These are phyloP conservation scores for Mycena haematopus DNA, from an alignment of 768 basidiomycete genomes.

Conservation along the genomic window DNA sequence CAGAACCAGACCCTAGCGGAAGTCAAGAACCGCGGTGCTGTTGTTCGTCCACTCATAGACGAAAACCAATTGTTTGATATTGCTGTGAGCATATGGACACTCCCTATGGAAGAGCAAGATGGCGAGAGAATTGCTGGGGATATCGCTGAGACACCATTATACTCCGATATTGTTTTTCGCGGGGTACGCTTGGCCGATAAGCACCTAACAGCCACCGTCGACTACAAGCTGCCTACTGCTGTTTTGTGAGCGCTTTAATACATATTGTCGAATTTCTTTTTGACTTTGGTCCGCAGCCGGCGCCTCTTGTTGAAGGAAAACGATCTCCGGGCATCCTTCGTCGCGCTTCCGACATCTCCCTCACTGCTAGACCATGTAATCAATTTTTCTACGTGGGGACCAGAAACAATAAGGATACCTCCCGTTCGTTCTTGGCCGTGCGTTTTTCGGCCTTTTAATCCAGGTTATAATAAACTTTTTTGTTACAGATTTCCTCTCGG, in stretches of 20 bases:
- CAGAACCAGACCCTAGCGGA: constrained; percentile 26
- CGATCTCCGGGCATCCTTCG: constrained; percentile 28
- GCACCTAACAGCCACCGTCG: background rate
- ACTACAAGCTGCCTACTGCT: constrained; percentile 18
- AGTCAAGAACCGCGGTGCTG: constrained; percentile 13
- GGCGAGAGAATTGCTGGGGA: background rate
- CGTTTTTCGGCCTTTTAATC: background rate
- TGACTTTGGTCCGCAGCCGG: background rate
- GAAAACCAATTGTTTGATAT: constrained; percentile 22
- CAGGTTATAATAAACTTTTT: background rate
- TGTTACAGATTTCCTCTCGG: constrained; percentile 22
- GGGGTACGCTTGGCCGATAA: constrained; percentile 22
- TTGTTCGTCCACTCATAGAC: constrained; percentile 28
- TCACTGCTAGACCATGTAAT: constrained; percentile 21
- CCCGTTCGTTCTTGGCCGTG: constrained; percentile 27
- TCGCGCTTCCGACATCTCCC: constrained; percentile 21
- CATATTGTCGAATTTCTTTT: background rate
- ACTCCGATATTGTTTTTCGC: constrained; percentile 26
- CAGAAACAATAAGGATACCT: constrained; percentile 11
- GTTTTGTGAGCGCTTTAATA: constrained; percentile 9
- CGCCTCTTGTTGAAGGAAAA: constrained; percentile 12
- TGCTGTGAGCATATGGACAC: constrained; percentile 29
- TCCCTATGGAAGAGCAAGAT: background rate
- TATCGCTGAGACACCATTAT: constrained; percentile 12
- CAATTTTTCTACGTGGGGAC: constrained; percentile 24